phyloP scores from a whole-genome alignment of 2,329 filamentous ascomycete species.

The Ramularia collo-cygni region DNA sequence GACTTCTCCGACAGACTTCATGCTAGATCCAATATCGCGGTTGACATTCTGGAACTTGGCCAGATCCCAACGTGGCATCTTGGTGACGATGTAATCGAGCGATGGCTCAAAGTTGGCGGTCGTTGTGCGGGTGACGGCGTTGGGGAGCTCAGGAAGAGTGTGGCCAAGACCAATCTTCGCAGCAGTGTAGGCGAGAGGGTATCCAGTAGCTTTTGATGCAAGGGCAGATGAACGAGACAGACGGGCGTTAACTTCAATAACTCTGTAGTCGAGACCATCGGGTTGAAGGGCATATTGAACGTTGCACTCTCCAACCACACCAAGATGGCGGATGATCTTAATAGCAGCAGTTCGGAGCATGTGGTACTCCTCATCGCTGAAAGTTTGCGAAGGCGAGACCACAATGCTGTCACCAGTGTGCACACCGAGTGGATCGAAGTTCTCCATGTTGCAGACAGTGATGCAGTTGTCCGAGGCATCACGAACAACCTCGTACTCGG shows the following conservation, averaged over 20 bases:
- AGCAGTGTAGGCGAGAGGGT: constrained; percentile 92
- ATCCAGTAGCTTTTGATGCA: constrained; percentile 96
- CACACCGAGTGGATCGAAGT: constrained; percentile 95
- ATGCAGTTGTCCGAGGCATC: constrained; percentile 98
- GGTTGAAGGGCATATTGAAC: constrained; percentile 96
- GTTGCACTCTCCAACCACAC: constrained; percentile 97
- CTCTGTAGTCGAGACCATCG: constrained; percentile 93
- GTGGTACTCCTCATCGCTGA: constrained; percentile 98
- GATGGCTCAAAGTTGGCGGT: constrained; percentile 98
- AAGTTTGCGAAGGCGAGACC: constrained; percentile 90
- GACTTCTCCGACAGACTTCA: constrained; percentile 98
- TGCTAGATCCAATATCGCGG: constrained; percentile 91
- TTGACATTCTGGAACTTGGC: constrained; percentile 99
- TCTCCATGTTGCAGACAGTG: constrained; percentile 98
- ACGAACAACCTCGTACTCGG: constrained; percentile 96
- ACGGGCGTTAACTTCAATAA: constrained; percentile 98
- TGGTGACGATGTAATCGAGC: constrained; percentile 95
- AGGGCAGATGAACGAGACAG: constrained; percentile 94
- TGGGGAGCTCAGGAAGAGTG: constrained; percentile 89
- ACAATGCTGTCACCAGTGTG: constrained; percentile 99
- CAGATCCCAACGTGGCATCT: constrained; percentile 97
- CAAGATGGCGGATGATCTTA: constrained; percentile 95
- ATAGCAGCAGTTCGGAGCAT: constrained; percentile 97
- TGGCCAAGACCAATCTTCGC: constrained; percentile 97
- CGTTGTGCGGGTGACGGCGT: constrained; percentile 96